Base-by-base conservation (phyloP, 2,329 filamentous ascomycete species). In the Xylaria sp. region DNA sequence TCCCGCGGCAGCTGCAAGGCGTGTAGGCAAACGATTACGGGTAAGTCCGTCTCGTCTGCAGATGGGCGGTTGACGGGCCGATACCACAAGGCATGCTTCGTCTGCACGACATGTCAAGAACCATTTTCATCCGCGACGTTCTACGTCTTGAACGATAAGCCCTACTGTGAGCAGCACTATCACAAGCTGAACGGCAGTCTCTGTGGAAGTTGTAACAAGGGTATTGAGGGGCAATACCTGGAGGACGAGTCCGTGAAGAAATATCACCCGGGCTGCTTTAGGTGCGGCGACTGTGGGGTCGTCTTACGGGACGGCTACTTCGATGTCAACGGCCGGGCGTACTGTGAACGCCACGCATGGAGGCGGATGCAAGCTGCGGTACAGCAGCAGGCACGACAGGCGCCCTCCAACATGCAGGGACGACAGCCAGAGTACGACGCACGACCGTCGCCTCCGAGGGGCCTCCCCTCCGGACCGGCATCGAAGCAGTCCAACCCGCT, bases 61-160 rank as follows among this genome's bases (percentile, higher is more conserved):
- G 94, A 97, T 65, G 94, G 94, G 16, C 87, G 92, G 20, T 78
- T 99, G 20, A 96, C 91, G 0, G 94, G 94, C 8, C 88, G 92
- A 59, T 99, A 96, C 72, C 94, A 99, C 78, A 96, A 95, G 71
- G 83, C 88, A 4, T 99, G 93, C 71, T 97, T 99, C 69, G 90
- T 93, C 9, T 99, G 94, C 79, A 84, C 85, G 4, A 92, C 89
- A 1, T 99, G 94, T 76, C 78, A 79, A 9, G 81, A 86, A 49
- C 88, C 92, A 1, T 99, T 97, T 68, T 79, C 86, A 18, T 96
- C 92, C 0, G 84, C 91, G 1, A 92, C 94, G 54, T 97, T 97
- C 66, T 99, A 99, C 70, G 92, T 99, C 9, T 83, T 92, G 55
- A 76, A 89, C 60, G 91, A 99, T 73, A 81, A 85, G 54, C 94